Evolutionary conservation across 768 basidiomycete species (phyloP).

Genomic region (Pulveroboletus sp.): DNA sequence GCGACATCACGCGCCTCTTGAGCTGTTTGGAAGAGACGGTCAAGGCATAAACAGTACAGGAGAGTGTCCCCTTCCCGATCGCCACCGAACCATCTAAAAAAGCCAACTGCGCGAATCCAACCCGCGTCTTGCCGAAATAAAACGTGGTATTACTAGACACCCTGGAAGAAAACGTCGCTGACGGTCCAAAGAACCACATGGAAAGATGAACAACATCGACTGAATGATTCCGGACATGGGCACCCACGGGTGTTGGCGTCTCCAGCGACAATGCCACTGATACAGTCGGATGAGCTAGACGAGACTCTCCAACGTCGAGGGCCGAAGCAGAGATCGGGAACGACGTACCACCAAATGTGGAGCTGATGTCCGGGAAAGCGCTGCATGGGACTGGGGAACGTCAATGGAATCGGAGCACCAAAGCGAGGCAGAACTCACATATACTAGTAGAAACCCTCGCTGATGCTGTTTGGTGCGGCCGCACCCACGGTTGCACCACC

Average conservation of each 20-base stretch:
- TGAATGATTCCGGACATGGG: neutral
- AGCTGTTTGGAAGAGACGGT: too few species aligned
- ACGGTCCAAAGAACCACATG: conserved; percentile 16
- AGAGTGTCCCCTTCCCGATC: too few species aligned
- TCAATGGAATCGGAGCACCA: too few species aligned
- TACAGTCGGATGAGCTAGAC: conserved; percentile 23
- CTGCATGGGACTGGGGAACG: neutral
- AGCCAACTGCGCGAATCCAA: conserved; percentile 34
- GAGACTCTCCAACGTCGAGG: conserved; percentile 38
- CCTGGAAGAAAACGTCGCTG: conserved; percentile 36
- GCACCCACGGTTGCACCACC: too few species aligned
- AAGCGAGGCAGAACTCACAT: too few species aligned
- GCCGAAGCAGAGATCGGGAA: neutral
- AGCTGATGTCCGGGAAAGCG: neutral
- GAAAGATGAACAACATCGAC: neutral
- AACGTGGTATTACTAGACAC: conserved; percentile 43
- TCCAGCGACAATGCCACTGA: conserved; percentile 28
- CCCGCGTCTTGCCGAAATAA: conserved; percentile 32
- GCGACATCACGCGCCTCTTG: too few species aligned
- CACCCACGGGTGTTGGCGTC: neutral
- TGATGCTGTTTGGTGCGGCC: neutral
- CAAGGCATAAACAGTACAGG: too few species aligned
- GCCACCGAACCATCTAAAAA: neutral
- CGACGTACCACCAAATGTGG: neutral
- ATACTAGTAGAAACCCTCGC: neutral